Evolutionary conservation across 2,329 filamentous ascomycete species (phyloP), one percentile per base, ranked within the genome.

Genomic region (Arthrobotrys sinensis): DNA sequence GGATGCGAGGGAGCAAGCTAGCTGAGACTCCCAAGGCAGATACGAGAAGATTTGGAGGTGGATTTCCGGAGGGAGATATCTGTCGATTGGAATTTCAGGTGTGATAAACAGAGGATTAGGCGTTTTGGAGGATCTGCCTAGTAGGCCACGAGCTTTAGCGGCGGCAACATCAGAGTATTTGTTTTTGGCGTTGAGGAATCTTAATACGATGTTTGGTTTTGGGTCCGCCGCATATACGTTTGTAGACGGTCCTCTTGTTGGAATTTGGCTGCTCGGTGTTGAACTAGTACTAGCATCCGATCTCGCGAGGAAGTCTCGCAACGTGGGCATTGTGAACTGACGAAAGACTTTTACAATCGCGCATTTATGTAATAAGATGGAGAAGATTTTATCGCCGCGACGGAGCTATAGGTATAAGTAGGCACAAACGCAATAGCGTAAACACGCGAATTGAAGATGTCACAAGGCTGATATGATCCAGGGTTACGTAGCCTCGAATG

Each of bases 51-150:
- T 69, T 1, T 28, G 8, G 4, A 69, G 12, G 24, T 48, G 38
- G 1, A 69, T 60, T 50, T 69, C 65, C 6, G 34, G 12, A 7
- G 65, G 65, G 21, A 69, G 38, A 34, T 60, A 43, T 60, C 16
- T 36, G 16, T 53, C 50, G 46, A 69, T 36, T 8, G 48, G 52
- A 19, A 21, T 57, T 36, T 21, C n/a, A 3, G 50, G 16, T 16
- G 32, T n/a, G 16, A 52, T 32, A 19, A 52, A 21, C 14, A 52
- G 48, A 1, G 48, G 48, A 1, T 14, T 16, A 4, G 24, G 24
- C 12, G 24, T 53, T 32, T 19, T 28, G 12, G 40, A 28, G 10
- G 34, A 11, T 40, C n/a, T 28, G 24, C n/a, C n/a, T 11, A 34
- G 45, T 28, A 52, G 19, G 40, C 19, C 14, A 7, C 28, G 16